Evolutionary conservation across 2,329 filamentous ascomycete species (phyloP).

Genomic region (Exophiala alcalophila): DNA sequence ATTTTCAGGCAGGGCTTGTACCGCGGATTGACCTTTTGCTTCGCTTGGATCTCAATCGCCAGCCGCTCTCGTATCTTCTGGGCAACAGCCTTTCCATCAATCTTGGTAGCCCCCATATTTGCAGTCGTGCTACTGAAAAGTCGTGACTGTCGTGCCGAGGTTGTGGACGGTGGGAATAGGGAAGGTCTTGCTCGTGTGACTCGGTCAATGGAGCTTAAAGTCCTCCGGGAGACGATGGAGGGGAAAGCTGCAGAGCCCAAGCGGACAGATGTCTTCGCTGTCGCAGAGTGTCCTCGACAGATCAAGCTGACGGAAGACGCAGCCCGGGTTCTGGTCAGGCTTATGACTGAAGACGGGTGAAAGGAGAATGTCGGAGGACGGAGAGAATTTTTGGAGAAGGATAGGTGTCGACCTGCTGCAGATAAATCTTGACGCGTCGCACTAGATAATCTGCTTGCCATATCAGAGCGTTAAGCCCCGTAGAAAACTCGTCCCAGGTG

Average conservation of each 20-base stretch:
- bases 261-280: conserved; percentile 8
- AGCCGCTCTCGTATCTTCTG: conserved; percentile 84
- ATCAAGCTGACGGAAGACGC: conserved; percentile 9
- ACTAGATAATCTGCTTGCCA: conserved; percentile 25
- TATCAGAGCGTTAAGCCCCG: conserved; percentile 13
- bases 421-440: conserved; percentile 9
- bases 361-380: conserved; percentile 18
- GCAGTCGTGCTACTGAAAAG: conserved; percentile 53
- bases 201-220: not conserved
- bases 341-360: conserved; percentile 5
- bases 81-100: conserved; percentile 94
- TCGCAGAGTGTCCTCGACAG: not conserved
- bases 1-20: conserved; percentile 91
- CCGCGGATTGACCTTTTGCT: conserved; percentile 77
- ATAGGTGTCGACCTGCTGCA: conserved; percentile 12
- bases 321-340: conserved; percentile 8
- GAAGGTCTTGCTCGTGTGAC: conserved; percentile 12
- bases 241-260: not conserved
- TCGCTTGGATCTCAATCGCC: conserved; percentile 73
- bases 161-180: conserved; percentile 31
- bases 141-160: conserved; percentile 2
- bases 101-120: conserved; percentile 82
- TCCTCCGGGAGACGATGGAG: conserved; percentile 2
- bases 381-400: conserved; percentile 20
- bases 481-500: conserved; percentile 8